These are phyloP conservation scores for Poa annua DNA, from an alignment of 176 grass and related monocot genomes.

Conservation along the genomic window DNA sequence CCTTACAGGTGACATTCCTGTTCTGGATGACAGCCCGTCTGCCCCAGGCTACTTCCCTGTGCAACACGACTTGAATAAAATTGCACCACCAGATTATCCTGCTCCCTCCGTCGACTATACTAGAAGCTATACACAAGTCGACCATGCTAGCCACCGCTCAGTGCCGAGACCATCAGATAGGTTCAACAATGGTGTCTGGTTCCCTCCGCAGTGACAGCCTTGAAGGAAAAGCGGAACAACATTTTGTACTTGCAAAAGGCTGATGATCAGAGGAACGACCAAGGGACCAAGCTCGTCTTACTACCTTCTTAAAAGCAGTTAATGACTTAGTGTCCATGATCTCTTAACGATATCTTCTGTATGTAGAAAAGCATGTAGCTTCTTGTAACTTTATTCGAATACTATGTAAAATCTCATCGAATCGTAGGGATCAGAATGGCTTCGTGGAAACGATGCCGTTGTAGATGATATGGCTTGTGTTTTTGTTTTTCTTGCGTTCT, in stretches of 20 bases:
- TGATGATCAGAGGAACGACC: conserved; percentile 9
- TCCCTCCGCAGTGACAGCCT: conserved; percentile 50
- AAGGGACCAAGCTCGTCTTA: background rate
- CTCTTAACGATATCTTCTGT: conserved; percentile 25
- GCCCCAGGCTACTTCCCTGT: conserved; percentile 43
- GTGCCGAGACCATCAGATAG: conserved; percentile 33
- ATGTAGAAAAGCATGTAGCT: conserved; percentile 45
- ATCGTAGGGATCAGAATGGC: conserved; percentile 16
- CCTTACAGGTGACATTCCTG: conserved; percentile 66
- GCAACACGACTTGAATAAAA: conserved; percentile 52
- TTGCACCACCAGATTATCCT: conserved; percentile 21
- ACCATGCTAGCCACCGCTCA: conserved; percentile 30
- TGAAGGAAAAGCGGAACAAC: background rate
- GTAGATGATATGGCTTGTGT: background rate
- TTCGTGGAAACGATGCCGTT: background rate
- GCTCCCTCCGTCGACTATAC: conserved; percentile 33
- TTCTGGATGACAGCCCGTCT: conserved; percentile 44
- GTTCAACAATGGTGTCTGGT: conserved; percentile 45
- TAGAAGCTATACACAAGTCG: conserved; percentile 34
- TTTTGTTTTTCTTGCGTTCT: conserved; percentile 4
- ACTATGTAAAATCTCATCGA: conserved; percentile 36
- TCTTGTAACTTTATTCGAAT: conserved; percentile 41
- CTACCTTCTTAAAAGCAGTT: background rate
- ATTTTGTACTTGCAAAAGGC: conserved; percentile 33
- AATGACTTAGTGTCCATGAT: background rate